A percentile compares a stretch with the other conserved stretches of the same genome.
phyloP scores from a whole-genome alignment of 768 basidiomycete genomes.

The Xerocomus brunneocitrinus region DNA sequence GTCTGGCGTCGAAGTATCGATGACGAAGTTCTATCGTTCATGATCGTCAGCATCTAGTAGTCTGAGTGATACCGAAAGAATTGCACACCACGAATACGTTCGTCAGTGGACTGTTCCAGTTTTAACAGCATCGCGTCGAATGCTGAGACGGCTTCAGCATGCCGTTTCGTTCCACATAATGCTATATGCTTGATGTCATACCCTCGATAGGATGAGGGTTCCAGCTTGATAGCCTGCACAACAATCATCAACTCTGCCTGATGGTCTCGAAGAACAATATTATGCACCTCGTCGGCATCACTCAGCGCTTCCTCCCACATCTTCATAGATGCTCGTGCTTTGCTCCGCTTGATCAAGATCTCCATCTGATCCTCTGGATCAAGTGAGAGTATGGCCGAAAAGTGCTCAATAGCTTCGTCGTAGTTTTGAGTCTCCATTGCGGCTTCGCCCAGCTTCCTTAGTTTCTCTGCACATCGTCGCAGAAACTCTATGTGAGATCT shows the following conservation, averaged over 20 bases:
- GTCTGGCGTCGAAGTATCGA: background rate
- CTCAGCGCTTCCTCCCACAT: slow-evolving; percentile 3
- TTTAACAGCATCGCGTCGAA: background rate
- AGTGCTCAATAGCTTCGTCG: background rate
- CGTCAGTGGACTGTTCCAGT: background rate
- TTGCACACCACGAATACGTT: background rate
- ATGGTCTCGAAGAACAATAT: background rate
- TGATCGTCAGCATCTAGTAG: too few relatives aligned
- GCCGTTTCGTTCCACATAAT: background rate
- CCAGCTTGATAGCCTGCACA: background rate
- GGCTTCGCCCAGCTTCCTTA: background rate
- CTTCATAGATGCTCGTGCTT: background rate
- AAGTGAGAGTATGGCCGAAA: background rate
- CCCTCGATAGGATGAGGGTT: background rate
- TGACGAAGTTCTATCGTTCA: too few relatives aligned
- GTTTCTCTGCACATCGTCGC: background rate
- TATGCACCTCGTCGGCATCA: slow-evolving; percentile 10
- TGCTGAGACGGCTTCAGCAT: background rate
- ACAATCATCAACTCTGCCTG: background rate
- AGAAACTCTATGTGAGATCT: background rate
- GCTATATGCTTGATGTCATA: background rate
- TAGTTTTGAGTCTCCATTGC: background rate
- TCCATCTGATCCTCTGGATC: background rate
- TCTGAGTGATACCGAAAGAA: too few relatives aligned
- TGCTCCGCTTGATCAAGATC: background rate